Base-by-base conservation (phyloP, 805 yeast genomes). In the Candida arabinofermentans region DNA sequence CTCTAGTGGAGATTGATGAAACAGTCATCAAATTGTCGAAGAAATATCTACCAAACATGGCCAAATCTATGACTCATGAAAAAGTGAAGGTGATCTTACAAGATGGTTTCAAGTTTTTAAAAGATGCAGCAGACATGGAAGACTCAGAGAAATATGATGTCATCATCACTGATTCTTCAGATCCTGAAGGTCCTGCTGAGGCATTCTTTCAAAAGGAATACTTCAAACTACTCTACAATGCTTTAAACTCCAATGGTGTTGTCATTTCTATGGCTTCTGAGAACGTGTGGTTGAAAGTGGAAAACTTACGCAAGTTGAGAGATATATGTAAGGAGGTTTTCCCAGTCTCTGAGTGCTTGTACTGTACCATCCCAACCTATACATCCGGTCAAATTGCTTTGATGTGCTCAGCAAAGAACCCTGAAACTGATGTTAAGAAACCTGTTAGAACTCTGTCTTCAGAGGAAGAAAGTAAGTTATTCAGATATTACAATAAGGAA, bases 81-180 rank as follows among this genome's bases (percentile, higher is more conserved):
- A 86, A 93, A 69, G 93, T 86, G 55, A 83, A 77, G 64, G 88
- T 89, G 42, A 88, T 84, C 66, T 84, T 91, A 59, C 96, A 96
- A 51, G 99, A 91, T 64, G 99, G 99, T n/a, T 91, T 91, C 76
- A 89, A 91, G 72, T 91, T 86, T 69, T 76, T 91, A 63, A 82
- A 83, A 46, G 86, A 65, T 27, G 55, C 63, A 21, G 71, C 67
- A 10, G 41, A 59, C 9, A 47, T 47, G 6, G 54, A 60, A 18
- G 64, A 69, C 33, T 53, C 57, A 8, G 71, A 71, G 27, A 75
- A 75, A 50, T 89, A 72, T 58, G 96, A 89, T 62, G 82, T 90
- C 24, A 86, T 89, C 44, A 87, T 89, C 46, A 86, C 96, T 14
- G 97, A 89, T 62, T 86, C 96, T 2, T 83, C 95, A 2, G 97